Evolutionary conservation across 805 yeast genomes (phyloP), one percentile per base, ranked within the genome.

Genomic region (Kazachstania kunashirensis): DNA sequence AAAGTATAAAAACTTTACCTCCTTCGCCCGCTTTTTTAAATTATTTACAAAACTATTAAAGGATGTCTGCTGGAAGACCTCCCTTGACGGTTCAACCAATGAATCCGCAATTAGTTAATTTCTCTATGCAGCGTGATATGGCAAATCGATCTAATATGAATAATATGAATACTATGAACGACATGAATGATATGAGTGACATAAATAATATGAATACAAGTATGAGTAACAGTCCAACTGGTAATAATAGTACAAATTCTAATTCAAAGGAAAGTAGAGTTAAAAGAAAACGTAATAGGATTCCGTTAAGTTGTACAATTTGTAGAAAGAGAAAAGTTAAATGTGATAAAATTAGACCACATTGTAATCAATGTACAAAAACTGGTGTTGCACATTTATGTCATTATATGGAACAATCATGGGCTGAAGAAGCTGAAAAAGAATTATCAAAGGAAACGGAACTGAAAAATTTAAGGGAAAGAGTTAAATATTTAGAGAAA

Each of bases 341-440:
- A 33, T 68, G 73, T 55, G 71, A 66, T 45, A 64, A 67, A 42
- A 63, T 64, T 31, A 66, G 73, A 44, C 79, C 79, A 1, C 73
- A 71, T 34, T 73, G 79, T 52, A 62, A 70, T 7, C 73, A 71
- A 39, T 73, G 79, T 59, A 63, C 66, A 24, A 70, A 70, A 47
- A 73, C 75, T 12, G 78, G 77, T 2, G 78, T 73, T 12, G 70
- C 70, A 6, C 78, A 73, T 48, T 54, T 73, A 14, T 73, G 79
- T 40, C 73, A 71, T 36, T 73, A 72, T 44, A 61, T 73, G 45
- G 77, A 71, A 42, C 79, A 77, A 29, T 61, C 66, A n/a, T 73
- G 79, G 79, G 78, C 79, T 55, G 47, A 59, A 50, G 51, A 60
- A 45, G 53, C 59, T 62, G 49, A 81, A 73, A 53, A 63, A 57